phyloP scores from a whole-genome alignment of 1,139 yeast genomes.

The Magnusiomyces magnusii region DNA sequence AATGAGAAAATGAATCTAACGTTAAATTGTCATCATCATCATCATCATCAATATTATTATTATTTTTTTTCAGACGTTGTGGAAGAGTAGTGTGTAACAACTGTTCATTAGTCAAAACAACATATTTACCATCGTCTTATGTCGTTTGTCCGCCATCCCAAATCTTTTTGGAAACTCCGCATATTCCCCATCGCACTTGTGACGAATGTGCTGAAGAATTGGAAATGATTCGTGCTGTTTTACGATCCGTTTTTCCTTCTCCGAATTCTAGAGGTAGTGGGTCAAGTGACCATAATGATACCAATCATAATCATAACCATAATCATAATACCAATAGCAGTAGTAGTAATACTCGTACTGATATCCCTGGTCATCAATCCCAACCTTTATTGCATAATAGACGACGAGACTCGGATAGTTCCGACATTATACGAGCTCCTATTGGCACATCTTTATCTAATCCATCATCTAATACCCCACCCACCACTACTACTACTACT shows the following conservation, averaged over 20 bases:
- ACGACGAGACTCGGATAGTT: not conserved
- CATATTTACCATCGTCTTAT: slow-evolving; percentile 43
- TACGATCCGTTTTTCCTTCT: slow-evolving; percentile 15
- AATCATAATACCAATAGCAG: no score
- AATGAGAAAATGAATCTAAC: no score
- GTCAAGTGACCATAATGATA: not conserved
- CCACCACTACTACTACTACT: no score
- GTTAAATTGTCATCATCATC: not conserved
- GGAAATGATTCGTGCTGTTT: slow-evolving; percentile 42
- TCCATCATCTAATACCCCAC: no score
- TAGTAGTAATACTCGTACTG: not conserved
- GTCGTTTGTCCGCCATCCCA: slow-evolving; percentile 44
- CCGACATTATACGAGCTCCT: not conserved
- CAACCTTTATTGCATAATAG: not conserved
- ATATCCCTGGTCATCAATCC: not conserved
- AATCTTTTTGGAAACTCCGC: slow-evolving; percentile 42
- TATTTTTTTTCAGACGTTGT: slow-evolving; percentile 51
- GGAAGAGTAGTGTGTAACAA: slow-evolving; percentile 66
- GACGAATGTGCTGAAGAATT: slow-evolving; percentile 61
- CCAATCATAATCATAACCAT: not conserved
- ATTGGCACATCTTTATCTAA: not conserved
- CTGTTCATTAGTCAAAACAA: slow-evolving; percentile 48
- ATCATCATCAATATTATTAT: not conserved
- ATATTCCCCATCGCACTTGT: slow-evolving; percentile 58
- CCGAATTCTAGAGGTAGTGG: not conserved